Base-by-base conservation (phyloP, 345 rosid genomes). In the Mangifera indica region DNA sequence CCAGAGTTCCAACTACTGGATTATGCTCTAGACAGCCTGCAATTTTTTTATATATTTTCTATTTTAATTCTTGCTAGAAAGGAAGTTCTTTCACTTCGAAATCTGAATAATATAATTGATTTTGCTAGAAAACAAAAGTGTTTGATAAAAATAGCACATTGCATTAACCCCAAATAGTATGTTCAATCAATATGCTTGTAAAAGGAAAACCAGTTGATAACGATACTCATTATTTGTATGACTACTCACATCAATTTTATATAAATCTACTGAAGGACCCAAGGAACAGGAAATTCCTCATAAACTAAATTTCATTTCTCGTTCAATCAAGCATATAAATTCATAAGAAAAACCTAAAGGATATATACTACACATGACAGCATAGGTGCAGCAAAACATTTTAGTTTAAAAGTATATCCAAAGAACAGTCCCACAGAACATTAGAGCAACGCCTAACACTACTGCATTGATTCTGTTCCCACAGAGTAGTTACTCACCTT, bases 141-240 rank as follows among this genome's bases (percentile, higher is more conserved):
- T n/a, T n/a, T n/a, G n/a, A n/a, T n/a, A n/a, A n/a, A n/a, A n/a
- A n/a, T n/a, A n/a, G n/a, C n/a, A n/a, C n/a, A n/a, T n/a, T n/a
- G n/a, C n/a, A n/a, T n/a, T n/a, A n/a, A n/a, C n/a, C n/a, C 53
- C 24, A 52, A 62, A 62, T 51, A 37, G 24, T 63, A 2, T 15
- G 26, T 63, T 63, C 14, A 34, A 60, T n/a, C 62, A 24, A 49
- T 29, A 51, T 60, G 59, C 57, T 49, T 60, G 46, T n/a, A 49
- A 46, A 37, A 25, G 51, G 17, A 67, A 71, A 29, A 61, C 44
- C 53, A 59, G 21, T 40, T 72, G 51, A 62, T 51, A 2, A 13
- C 24, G 34, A 51, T 18, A 60, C 21, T 14, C 20, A 45, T 18
- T 25, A 10, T 70, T 60, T 18, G 29, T n/a, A 10, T 9, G 26